These are phyloP conservation scores for Boletus pseudopeckii DNA, from an alignment of 768 basidiomycete species.

Conservation along the genomic window DNA sequence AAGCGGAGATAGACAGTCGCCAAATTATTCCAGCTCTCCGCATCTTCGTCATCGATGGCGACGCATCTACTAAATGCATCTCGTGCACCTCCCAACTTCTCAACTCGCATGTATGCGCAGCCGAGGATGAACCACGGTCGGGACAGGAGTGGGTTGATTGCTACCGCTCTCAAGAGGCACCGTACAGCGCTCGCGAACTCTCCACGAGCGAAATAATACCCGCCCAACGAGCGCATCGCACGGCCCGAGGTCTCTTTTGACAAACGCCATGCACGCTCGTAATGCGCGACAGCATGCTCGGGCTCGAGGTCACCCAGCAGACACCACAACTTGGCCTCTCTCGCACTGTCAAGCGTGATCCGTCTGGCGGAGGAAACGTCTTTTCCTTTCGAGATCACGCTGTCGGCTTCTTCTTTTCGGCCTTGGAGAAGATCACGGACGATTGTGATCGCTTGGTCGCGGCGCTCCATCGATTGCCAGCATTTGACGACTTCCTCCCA, in stretches of 20 bases:
- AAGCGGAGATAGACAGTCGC: slow-evolving; percentile 91
- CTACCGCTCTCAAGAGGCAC: slow-evolving; percentile 71
- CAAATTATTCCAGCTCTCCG: slow-evolving; percentile 97
- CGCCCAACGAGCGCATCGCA: slow-evolving; percentile 90
- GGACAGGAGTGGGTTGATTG: slow-evolving; percentile 84
- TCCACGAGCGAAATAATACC: slow-evolving; percentile 67
- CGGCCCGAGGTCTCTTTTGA: slow-evolving; percentile 80
- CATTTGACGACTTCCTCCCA: slow-evolving; percentile 97
- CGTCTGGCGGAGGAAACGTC: slow-evolving; percentile 40
- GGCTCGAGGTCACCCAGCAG: slow-evolving; percentile 89
- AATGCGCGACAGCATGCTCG: slow-evolving; percentile 65
- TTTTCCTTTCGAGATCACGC: slow-evolving; percentile 61
- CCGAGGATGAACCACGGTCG: slow-evolving; percentile 97
- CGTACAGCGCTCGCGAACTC: slow-evolving; percentile 61
- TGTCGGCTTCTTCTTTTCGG: slow-evolving; percentile 76
- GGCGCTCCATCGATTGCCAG: slow-evolving; percentile 75
- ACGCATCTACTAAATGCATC: slow-evolving; percentile 86
- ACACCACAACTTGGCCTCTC: slow-evolving; percentile 94
- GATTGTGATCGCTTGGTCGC: slow-evolving; percentile 73
- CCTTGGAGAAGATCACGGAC: slow-evolving; percentile 86
- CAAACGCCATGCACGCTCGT: slow-evolving; percentile 79
- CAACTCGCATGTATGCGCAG: slow-evolving; percentile 77
- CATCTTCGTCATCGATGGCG: slow-evolving; percentile 91
- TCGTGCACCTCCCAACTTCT: slow-evolving; percentile 81
- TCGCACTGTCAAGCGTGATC: slow-evolving; percentile 52